Conservation (phyloP, 2,329 filamentous ascomycete genomes). For the Colletotrichum destructivum region DNA sequence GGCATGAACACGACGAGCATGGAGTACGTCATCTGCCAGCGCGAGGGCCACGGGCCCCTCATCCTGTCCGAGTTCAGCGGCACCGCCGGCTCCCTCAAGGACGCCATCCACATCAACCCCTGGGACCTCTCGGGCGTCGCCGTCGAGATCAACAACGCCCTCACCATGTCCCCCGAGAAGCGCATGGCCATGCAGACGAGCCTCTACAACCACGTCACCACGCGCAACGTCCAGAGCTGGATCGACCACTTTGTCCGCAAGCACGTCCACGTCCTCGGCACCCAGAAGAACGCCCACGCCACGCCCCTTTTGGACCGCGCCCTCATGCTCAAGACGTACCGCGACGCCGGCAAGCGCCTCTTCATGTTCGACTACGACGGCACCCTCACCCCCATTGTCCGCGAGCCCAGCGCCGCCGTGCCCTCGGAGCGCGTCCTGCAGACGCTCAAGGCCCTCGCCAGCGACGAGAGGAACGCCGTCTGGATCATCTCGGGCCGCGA, state of each 20-base stretch:
- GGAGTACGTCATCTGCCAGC: constrained; percentile 94
- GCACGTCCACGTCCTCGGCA: constrained; percentile 84
- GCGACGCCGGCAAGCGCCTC: constrained; percentile 81
- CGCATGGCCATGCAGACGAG: constrained; percentile 79
- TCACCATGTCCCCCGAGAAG: constrained; percentile 80
- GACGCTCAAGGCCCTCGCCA: constrained; percentile 83
- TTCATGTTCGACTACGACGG: constrained; percentile 99
- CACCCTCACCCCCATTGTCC: constrained; percentile 94
- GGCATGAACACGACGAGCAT: constrained; percentile 98
- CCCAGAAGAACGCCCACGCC: constrained; percentile 80
- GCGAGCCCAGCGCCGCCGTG: constrained; percentile 89
- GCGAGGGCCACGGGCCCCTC: constrained; percentile 86
- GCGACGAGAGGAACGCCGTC: constrained; percentile 87
- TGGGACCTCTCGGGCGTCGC: constrained; percentile 93
- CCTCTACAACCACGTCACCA: constrained; percentile 87
- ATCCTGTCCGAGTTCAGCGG: constrained; percentile 98
- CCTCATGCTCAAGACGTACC: constrained; percentile 81
- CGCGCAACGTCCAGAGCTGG: constrained; percentile 90
- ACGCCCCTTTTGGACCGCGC: constrained; percentile 87
- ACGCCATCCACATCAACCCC: constrained; percentile 96
- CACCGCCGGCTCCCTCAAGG: constrained; percentile 86
- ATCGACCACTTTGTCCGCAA: constrained; percentile 84
- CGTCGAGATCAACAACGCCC: constrained; percentile 83
- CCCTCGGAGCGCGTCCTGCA: constrained; percentile 87
- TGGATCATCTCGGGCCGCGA: constrained; percentile 99